Base-by-base conservation (phyloP, 306 rosid species). In the Gastrolobium villosum region DNA sequence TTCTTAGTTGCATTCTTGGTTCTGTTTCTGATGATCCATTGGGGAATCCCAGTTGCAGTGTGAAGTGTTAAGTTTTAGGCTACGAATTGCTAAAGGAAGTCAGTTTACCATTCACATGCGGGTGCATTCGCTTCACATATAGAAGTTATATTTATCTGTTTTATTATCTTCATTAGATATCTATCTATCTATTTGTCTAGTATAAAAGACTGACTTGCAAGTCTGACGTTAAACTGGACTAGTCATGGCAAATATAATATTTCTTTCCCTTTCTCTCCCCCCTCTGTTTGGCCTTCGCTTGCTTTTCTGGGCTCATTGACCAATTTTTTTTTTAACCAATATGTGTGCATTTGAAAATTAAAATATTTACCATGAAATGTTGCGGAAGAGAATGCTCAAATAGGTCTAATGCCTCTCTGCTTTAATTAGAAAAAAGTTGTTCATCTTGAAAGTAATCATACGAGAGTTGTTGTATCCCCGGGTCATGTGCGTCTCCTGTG, bases 1-100 rank as follows among this genome's bases (percentile, higher is more conserved):
- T 77, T 61, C 44, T 76, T 44, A 77, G 84, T 44, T 79, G 65
- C 35, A 36, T 20, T 62, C 49, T 37, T 40, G 78, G 70, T 43
- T 36, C 61, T 72, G 71, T 11, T 69, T 77, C 59, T 65, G 44
- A 32, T 65, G 44, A 32, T 39, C 54, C 67, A 10, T 75, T 48
- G 3, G 7, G 3, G 7, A 75, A 62, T 62, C 52, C 52, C 3
- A 50, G 57, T 75, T 46, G 70, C 60, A 14, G 4, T 70, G 56
- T 57, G 70, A 35, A 50, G 77, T 61, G 34, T 35, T 55, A 63
- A 71, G 60, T 32, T 63, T 20, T 54, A 55, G 14, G 69, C 41
- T 74, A 11, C 44, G 1, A 61, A 45, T 35, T 34, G 26, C 28
- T 10, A 69, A 28, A 15, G 53, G 36, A 65, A 61, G 40, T 74